Base-by-base conservation (phyloP, 805 yeast species). In the Candida vartiovaarae region DNA sequence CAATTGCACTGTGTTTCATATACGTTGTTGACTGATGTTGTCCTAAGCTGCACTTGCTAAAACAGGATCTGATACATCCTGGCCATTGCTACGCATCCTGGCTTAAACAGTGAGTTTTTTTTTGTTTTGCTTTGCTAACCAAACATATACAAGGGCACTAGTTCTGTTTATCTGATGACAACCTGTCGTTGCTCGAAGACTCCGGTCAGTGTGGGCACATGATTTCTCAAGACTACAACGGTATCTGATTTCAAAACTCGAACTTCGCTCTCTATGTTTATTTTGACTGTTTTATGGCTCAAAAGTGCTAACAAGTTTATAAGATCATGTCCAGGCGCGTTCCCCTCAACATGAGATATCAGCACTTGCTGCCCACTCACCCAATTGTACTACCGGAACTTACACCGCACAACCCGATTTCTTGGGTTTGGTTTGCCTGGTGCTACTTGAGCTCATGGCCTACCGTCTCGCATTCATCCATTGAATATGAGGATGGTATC, bases 221-320 rank as follows among this genome's bases (percentile, higher is more conserved):
- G 81, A 76, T 78, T 79, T 75, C 80, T 75, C 80, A 76, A 81
- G 95, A 86, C 95, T 86, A 86, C 95, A 86, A 86, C 95, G 95
- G 95, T 86, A 86, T 86, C 95, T 86, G 95, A 84, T 37, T 54
- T 38, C 29, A 11, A 28, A 28, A 15, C 20, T 15, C 20, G 20
- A 15, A 15, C 24, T 24, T 20, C 34, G 11, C 23, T 35, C 27
- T n/a, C 25, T 36, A 20, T 34, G 4, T 24, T 24, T 15, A 9
- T 36, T 9, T 11, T 6, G n/a, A 31, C 28, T 32, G 10, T 2
- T 31, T 23, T 10, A 25, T 6, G 26, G 9, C 24, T 8, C 10
- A 32, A 30, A 23, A 20, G n/a, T 34, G 34, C 45, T 41, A 48
- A 41, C 46, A 40, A 34, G 33, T 3, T 37, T 11, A 44, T 36